Conservation (phyloP, 2,329 filamentous ascomycete genomes). For the Harringtonia lauricola region DNA sequence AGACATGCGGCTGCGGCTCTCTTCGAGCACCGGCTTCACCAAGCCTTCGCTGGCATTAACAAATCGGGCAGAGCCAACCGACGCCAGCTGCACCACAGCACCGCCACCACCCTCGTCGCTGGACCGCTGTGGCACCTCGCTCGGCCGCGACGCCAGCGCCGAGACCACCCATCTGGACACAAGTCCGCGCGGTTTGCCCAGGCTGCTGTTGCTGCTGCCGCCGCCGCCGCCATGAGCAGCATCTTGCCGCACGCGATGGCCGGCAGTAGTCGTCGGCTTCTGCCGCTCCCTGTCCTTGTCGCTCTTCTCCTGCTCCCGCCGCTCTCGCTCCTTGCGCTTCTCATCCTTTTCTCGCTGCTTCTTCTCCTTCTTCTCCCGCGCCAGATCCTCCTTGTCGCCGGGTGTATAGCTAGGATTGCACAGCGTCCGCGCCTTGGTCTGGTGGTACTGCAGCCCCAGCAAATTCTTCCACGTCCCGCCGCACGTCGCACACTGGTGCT, state of each 20-base stretch:
- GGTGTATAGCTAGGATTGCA: slow-evolving; percentile 39
- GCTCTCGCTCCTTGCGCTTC: background rate
- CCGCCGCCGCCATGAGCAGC: background rate
- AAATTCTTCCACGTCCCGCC: slow-evolving; percentile 46
- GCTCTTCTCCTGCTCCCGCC: background rate
- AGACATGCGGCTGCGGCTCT: no score
- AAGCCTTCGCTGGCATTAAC: slow-evolving; percentile 6
- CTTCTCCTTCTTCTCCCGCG: no score
- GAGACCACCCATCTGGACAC: background rate
- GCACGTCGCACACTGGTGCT: slow-evolving; percentile 41
- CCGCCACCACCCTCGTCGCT: no score
- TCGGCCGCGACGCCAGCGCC: no score
- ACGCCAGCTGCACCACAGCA: no score
- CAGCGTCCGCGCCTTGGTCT: slow-evolving; percentile 38
- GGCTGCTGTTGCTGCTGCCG: background rate
- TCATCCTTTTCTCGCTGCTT: background rate
- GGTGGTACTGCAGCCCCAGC: slow-evolving; percentile 46
- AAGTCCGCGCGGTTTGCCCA: no score
- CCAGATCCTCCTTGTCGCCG: no score
- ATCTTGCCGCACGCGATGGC: background rate
- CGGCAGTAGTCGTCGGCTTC: background rate
- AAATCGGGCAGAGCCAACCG: no score
- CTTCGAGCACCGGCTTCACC: no score
- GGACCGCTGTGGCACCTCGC: no score
- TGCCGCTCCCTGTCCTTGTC: background rate